Evolutionary conservation across 2,329 filamentous ascomycete genomes (phyloP).

Genomic region (Aureobasidium sp.): DNA sequence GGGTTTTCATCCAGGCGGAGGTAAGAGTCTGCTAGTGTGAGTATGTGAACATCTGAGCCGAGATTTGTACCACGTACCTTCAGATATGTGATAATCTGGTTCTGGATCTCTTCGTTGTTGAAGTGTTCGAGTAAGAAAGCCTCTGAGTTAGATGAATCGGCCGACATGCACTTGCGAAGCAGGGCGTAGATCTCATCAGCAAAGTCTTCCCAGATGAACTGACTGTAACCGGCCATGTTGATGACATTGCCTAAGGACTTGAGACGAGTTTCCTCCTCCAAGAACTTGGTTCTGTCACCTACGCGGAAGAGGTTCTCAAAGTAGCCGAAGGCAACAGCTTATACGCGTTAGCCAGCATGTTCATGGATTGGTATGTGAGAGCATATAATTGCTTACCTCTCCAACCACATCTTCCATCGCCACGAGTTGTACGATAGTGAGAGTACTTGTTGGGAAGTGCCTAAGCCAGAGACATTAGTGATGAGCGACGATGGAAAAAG

Average conservation of each 20-base stretch:
- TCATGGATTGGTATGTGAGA: constrained; percentile 7
- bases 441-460: constrained; percentile 76
- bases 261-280: constrained; percentile 65
- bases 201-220: constrained; percentile 74
- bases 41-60: not conserved
- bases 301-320: constrained; percentile 74
- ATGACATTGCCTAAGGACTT: constrained; percentile 64
- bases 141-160: constrained; percentile 40
- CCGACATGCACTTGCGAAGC: constrained; percentile 51
- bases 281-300: constrained; percentile 57
- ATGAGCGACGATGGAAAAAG: not conserved
- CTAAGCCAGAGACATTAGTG: constrained; percentile 38
- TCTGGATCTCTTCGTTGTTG: constrained; percentile 62
- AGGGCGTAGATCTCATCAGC: constrained; percentile 66
- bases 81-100: constrained; percentile 78
- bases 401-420: constrained; percentile 96
- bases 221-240: constrained; percentile 59
- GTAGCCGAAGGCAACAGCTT: constrained; percentile 87
- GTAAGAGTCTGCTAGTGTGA: constrained; percentile 59
- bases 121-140: constrained; percentile 55
- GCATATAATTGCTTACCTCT: constrained; percentile 62
- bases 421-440: constrained; percentile 45
- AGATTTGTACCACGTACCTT: constrained; percentile 38
- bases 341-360: constrained; percentile 23
- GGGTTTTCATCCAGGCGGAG: constrained; percentile 73